Evolutionary conservation across 768 basidiomycete species (phyloP).

Genomic region (Phlebiopsis flavidoalba): DNA sequence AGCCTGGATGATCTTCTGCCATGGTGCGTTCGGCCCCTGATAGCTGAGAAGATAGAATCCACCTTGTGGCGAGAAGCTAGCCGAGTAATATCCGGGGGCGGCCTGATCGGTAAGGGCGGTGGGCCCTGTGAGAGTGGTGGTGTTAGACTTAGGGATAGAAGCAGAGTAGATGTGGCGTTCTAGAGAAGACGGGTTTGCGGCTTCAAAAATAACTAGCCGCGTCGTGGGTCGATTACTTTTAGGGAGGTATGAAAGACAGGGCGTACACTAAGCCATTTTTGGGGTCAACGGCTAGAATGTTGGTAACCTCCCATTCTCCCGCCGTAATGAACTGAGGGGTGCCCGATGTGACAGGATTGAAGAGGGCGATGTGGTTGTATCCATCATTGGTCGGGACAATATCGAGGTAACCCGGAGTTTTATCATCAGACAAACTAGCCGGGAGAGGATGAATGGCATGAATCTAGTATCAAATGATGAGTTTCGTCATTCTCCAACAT

Average conservation of each 20-base stretch:
- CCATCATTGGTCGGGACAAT: slow-evolving; percentile 79
- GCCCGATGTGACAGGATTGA: slow-evolving; percentile 65
- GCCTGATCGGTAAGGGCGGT: slow-evolving; percentile 45
- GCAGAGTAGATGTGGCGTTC: slow-evolving; percentile 84
- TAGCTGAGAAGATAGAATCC: slow-evolving; percentile 83
- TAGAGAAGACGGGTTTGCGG: slow-evolving; percentile 75
- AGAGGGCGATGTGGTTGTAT: slow-evolving; percentile 90
- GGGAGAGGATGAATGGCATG: slow-evolving; percentile 63
- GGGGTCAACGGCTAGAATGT: slow-evolving; percentile 68
- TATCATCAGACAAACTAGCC: slow-evolving; percentile 32
- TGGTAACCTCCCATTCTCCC: slow-evolving; percentile 88
- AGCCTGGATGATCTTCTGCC: slow-evolving; percentile 73
- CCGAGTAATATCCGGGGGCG: slow-evolving; percentile 52
- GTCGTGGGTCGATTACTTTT: neutral
- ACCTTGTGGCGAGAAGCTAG: slow-evolving; percentile 78
- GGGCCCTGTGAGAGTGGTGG: slow-evolving; percentile 15
- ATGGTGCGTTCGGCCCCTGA: slow-evolving; percentile 77
- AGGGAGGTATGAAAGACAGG: neutral
- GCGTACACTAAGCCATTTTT: slow-evolving; percentile 62
- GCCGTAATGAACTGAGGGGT: slow-evolving; percentile 80
- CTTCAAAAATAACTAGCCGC: slow-evolving; percentile 75
- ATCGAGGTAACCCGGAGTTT: slow-evolving; percentile 77
- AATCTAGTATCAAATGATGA: slow-evolving; percentile 32
- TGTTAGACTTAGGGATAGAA: slow-evolving; percentile 50
- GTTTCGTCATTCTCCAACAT: neutral